phyloP scores from a whole-genome alignment of 1,139 yeast species.

The Pneumocystis oryctolagi region DNA sequence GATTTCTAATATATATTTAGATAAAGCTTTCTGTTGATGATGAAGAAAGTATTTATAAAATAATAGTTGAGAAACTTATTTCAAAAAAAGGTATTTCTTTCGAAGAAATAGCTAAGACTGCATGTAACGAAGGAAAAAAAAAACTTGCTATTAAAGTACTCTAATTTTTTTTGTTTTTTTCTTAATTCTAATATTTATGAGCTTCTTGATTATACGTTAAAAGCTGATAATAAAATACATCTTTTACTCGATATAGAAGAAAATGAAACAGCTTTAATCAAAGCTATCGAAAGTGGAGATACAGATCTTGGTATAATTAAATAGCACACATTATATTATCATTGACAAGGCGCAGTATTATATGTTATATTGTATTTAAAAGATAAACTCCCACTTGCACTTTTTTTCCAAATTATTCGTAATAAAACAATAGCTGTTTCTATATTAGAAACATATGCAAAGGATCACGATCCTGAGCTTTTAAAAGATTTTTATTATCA shows the following conservation, averaged over 20 bases:
- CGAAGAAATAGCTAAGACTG: slow-evolving; percentile 49
- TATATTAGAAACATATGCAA: slow-evolving; percentile 31
- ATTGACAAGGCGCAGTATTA: slow-evolving; percentile 17
- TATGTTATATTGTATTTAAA: slow-evolving; percentile 44
- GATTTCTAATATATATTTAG: neutral
- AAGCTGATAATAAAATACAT: slow-evolving; percentile 46
- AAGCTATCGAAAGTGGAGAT: slow-evolving; percentile 53
- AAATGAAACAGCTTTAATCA: slow-evolving; percentile 50
- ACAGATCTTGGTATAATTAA: slow-evolving; percentile 37
- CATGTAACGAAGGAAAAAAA: slow-evolving; percentile 71
- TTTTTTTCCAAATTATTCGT: slow-evolving; percentile 40
- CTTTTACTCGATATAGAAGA: slow-evolving; percentile 60
- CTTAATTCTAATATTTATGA: neutral
- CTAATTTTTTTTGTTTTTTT: slow-evolving; percentile 24
- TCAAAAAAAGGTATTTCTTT: slow-evolving; percentile 36
- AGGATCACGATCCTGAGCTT: slow-evolving; percentile 24
- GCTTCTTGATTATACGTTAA: slow-evolving; percentile 46
- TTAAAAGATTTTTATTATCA: slow-evolving; percentile 44
- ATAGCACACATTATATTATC: neutral
- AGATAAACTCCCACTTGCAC: slow-evolving; percentile 35
- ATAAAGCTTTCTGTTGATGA: slow-evolving; percentile 34
- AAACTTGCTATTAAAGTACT: slow-evolving; percentile 38
- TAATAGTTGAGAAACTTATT: slow-evolving; percentile 35
- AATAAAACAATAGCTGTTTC: slow-evolving; percentile 31
- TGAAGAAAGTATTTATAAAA: slow-evolving; percentile 44